These are phyloP conservation scores for Harringtonia lauricola DNA, from an alignment of 2,329 filamentous ascomycete species.

Conservation along the genomic window DNA sequence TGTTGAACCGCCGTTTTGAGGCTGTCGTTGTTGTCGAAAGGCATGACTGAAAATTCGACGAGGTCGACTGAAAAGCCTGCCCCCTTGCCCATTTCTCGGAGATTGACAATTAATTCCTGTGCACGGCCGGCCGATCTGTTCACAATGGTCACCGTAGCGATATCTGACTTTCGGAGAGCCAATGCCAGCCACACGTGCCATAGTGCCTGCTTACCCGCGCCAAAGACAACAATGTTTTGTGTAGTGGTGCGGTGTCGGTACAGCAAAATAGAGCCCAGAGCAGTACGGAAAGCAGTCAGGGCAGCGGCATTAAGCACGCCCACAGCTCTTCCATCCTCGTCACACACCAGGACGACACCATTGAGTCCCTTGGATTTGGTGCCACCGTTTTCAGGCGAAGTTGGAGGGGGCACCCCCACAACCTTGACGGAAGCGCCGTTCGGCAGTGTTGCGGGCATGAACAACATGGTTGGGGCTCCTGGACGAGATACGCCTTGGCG, in stretches of 20 bases:
- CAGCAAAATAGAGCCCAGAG: slow-evolving; percentile 50
- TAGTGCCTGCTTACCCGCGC: slow-evolving; percentile 58
- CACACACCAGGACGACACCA: slow-evolving; percentile 49
- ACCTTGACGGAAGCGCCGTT: slow-evolving; percentile 54
- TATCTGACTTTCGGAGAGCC: slow-evolving; percentile 28
- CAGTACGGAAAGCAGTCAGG: slow-evolving; percentile 58
- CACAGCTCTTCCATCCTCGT: slow-evolving; percentile 42
- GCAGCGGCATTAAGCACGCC: slow-evolving; percentile 57
- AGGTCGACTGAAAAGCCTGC: slow-evolving; percentile 6
- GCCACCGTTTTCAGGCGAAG: slow-evolving; percentile 3
- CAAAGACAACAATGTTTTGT: slow-evolving; percentile 52
- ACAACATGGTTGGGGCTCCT: slow-evolving; percentile 51
- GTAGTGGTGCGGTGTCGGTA: slow-evolving; percentile 32
- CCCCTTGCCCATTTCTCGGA: not conserved
- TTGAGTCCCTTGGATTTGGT: slow-evolving; percentile 21
- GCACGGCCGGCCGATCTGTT: slow-evolving; percentile 18
- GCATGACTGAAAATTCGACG: not conserved
- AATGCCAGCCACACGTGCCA: slow-evolving; percentile 61
- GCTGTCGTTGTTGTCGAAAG: slow-evolving; percentile 13
- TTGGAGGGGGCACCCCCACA: slow-evolving; percentile 27
- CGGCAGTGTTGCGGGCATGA: slow-evolving; percentile 55
- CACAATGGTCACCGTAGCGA: slow-evolving; percentile 20
- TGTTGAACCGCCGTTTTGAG: slow-evolving; percentile 44
- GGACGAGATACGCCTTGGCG: slow-evolving; percentile 48
- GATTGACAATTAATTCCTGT: slow-evolving; percentile 26